Evolutionary conservation across 768 basidiomycete species (phyloP).

Genomic region (Amanita phalloides): DNA sequence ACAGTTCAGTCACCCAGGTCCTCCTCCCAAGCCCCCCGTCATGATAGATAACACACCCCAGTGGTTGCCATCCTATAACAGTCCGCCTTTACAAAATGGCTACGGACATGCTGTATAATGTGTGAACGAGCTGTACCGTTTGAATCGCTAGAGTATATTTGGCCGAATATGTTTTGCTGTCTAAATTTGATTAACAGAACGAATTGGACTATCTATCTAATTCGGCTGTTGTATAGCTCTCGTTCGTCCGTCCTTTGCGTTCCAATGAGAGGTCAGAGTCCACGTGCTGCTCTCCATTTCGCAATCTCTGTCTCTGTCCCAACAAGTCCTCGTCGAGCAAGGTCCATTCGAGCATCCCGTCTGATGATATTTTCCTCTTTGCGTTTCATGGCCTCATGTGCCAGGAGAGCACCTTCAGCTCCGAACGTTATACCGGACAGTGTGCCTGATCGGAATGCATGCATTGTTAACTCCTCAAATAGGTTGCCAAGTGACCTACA

Average conservation of each 20-base stretch:
- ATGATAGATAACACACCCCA: slow-evolving; percentile 23
- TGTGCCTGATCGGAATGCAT: slow-evolving; percentile 26
- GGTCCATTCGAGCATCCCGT: slow-evolving; percentile 61
- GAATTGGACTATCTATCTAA: background rate
- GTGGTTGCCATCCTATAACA: slow-evolving; percentile 19
- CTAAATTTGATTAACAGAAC: background rate
- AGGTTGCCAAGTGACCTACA: slow-evolving; percentile 34
- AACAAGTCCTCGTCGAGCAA: slow-evolving; percentile 64
- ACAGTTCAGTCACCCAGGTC: slow-evolving; percentile 25
- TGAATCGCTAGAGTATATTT: background rate
- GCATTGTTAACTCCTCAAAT: slow-evolving; percentile 8
- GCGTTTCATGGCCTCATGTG: slow-evolving; percentile 58
- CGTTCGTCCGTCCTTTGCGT: too few relatives aligned
- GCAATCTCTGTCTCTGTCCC: slow-evolving; percentile 78
- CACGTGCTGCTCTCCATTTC: slow-evolving; percentile 53
- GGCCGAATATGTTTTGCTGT: background rate
- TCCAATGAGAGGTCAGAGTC: slow-evolving; percentile 13
- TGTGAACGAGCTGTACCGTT: background rate
- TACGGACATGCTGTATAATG: slow-evolving; percentile 1
- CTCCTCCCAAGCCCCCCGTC: slow-evolving; percentile 29
- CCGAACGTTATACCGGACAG: slow-evolving; percentile 64
- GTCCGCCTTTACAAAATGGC: slow-evolving; percentile 1
- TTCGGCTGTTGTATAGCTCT: background rate
- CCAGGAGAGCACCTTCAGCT: slow-evolving; percentile 66
- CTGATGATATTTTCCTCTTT: slow-evolving; percentile 60